These are phyloP conservation scores for Gossypium herbaceum DNA, from an alignment of 345 rosid genomes.

Conservation along the genomic window DNA sequence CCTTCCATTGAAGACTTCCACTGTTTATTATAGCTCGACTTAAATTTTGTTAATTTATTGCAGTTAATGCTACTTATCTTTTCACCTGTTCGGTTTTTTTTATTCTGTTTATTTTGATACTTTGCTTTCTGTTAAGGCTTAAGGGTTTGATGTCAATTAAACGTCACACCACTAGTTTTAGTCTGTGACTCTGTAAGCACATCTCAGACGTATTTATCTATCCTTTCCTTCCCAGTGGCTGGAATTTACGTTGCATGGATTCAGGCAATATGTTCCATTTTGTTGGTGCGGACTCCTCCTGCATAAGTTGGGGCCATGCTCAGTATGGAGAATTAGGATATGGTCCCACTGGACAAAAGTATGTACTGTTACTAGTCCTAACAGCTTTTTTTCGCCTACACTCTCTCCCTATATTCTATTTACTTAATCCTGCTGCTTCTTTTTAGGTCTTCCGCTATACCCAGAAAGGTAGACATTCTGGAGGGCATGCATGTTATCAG, in stretches of 20 bases:
- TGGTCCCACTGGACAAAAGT: conserved; percentile 47
- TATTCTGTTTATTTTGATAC: background rate
- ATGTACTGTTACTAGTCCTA: background rate
- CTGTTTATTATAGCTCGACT: background rate
- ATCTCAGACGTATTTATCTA: background rate
- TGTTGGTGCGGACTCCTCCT: conserved; percentile 94
- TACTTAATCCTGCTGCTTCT: conserved; percentile 12
- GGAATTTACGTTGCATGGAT: conserved; percentile 98
- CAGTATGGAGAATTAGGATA: conserved; percentile 93
- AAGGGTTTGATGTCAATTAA: background rate
- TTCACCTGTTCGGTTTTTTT: background rate
- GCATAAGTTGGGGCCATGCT: conserved; percentile 99
- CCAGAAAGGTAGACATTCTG: conserved; percentile 87
- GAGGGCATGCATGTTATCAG: conserved; percentile 90
- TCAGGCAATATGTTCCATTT: conserved; percentile 95
- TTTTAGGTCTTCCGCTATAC: conserved; percentile 85
- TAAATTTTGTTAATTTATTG: background rate
- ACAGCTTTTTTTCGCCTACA: background rate
- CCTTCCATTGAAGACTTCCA: background rate
- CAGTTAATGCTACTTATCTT: background rate
- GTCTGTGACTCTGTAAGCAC: background rate
- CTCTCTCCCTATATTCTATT: background rate
- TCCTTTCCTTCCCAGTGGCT: conserved; percentile 52
- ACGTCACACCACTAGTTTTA: background rate
- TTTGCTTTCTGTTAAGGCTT: background rate